Evolutionary conservation across 2,329 filamentous ascomycete species (phyloP).

Genomic region (Scedosporium apiospermum): DNA sequence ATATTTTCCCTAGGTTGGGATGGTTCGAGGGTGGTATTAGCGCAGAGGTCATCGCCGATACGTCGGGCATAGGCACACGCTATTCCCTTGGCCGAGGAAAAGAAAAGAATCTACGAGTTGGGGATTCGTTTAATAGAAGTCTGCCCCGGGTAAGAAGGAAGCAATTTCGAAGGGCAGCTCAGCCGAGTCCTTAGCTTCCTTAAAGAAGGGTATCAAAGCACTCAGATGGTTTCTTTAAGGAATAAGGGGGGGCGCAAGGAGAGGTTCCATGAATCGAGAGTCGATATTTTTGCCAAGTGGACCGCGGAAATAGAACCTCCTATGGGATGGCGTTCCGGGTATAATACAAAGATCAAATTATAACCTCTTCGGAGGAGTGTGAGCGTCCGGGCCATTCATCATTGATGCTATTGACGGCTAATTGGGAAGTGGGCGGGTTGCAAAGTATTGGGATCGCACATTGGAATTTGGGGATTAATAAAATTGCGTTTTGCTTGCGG

Average conservation of each 20-base stretch:
- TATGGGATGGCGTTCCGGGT: background rate
- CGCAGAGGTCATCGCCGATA: background rate
- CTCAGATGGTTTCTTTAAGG: no score
- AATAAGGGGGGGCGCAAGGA: background rate
- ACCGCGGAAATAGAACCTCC: background rate
- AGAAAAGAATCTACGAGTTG: background rate
- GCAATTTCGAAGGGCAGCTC: background rate
- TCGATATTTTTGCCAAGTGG: background rate
- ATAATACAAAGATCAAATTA: background rate
- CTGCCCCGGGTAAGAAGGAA: background rate
- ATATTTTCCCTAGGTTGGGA: background rate
- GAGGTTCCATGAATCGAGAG: background rate
- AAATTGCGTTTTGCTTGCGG: no score
- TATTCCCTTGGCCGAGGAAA: background rate
- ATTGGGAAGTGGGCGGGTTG: background rate
- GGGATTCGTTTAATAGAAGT: background rate
- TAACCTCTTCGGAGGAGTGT: background rate
- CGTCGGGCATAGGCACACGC: background rate
- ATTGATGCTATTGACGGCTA: background rate
- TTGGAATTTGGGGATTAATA: no score
- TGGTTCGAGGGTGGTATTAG: background rate
- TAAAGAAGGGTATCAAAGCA: no score
- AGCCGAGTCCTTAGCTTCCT: no score
- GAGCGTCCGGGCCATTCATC: background rate
- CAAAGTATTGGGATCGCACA: no score